phyloP scores from a whole-genome alignment of 2,329 filamentous ascomycete genomes.

The Paecilomyces sp. region DNA sequence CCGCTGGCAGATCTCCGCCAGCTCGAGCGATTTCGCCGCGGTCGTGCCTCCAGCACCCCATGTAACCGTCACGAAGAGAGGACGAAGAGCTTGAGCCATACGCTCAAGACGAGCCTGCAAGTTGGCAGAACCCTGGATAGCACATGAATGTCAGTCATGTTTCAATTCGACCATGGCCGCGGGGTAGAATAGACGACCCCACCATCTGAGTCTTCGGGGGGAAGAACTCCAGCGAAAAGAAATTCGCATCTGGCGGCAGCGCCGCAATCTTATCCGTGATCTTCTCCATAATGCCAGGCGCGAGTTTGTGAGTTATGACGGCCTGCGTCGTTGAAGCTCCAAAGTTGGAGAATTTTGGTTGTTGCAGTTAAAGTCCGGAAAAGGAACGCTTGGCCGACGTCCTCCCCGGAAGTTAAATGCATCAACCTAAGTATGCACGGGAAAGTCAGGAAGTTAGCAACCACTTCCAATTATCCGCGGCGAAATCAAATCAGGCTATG shows the following conservation, averaged over 20 bases:
- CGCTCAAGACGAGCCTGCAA: slow-evolving; percentile 86
- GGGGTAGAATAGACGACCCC: slow-evolving; percentile 20
- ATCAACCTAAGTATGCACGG: too few species aligned
- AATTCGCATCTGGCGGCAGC: slow-evolving; percentile 70
- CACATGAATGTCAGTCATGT: slow-evolving; percentile 15
- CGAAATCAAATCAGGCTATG: too few species aligned
- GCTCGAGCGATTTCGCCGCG: slow-evolving; percentile 79
- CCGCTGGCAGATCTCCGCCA: slow-evolving; percentile 90
- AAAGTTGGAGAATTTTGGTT: background rate
- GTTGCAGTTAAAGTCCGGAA: background rate
- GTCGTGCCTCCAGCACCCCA: slow-evolving; percentile 97
- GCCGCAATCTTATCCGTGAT: slow-evolving; percentile 94
- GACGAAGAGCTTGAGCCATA: slow-evolving; percentile 85
- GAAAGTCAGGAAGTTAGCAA: too few species aligned
- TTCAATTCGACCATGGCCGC: slow-evolving; percentile 10
- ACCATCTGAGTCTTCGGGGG: slow-evolving; percentile 92
- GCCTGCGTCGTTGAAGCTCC: background rate
- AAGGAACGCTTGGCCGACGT: background rate
- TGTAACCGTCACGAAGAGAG: slow-evolving; percentile 93
- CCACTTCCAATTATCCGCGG: too few species aligned
- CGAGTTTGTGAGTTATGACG: background rate
- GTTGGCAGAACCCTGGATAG: slow-evolving; percentile 70
- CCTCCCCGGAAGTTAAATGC: background rate
- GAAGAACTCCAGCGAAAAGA: slow-evolving; percentile 99
- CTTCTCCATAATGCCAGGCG: slow-evolving; percentile 58